A percentile compares a stretch with the other conserved stretches of the same genome.
Conservation (phyloP, 2,329 filamentous ascomycete species). For the Aspergillus neoniger region DNA sequence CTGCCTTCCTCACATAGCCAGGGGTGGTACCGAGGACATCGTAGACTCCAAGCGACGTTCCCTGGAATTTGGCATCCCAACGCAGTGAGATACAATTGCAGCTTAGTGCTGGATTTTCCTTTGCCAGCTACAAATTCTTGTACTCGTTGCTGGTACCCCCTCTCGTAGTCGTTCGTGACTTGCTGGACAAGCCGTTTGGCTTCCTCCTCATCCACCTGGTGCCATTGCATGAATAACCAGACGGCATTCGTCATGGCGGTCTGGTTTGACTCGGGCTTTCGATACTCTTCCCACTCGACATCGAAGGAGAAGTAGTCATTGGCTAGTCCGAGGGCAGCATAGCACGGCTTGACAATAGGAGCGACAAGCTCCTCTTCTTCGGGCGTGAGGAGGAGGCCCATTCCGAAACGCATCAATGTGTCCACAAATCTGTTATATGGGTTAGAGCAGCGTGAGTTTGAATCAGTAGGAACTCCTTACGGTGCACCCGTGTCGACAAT, state of each 20-base stretch:
- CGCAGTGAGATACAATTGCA: conserved; percentile 14
- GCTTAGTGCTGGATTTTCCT: conserved; percentile 1
- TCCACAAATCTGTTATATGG: conserved; percentile 11
- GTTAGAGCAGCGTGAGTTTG: background rate
- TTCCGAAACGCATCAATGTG: conserved; percentile 20
- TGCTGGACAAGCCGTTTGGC: conserved; percentile 15
- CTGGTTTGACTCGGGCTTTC: background rate
- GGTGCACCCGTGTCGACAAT: conserved; percentile 24
- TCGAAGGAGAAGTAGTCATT: conserved; percentile 25
- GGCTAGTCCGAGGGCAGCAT: conserved; percentile 19
- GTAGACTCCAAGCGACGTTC: conserved; percentile 22
- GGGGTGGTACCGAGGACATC: conserved; percentile 22
- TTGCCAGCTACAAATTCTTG: conserved; percentile 2
- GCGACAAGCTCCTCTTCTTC: conserved; percentile 12
- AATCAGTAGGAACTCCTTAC: background rate
- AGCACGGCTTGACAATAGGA: conserved; percentile 17
- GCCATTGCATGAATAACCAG: conserved; percentile 22
- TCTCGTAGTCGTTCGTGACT: conserved; percentile 15
- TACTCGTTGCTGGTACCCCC: conserved; percentile 10
- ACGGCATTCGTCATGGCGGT: conserved; percentile 20
- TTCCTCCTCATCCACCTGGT: conserved; percentile 8
- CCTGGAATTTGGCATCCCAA: conserved; percentile 19
- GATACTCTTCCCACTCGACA: conserved; percentile 21
- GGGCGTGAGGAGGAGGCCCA: conserved; percentile 15
- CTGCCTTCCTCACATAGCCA: conserved; percentile 7